Evolutionary conservation across 2,329 filamentous ascomycete species (phyloP), one percentile per base, ranked within the genome.

Genomic region (Monosporascus sp.): DNA sequence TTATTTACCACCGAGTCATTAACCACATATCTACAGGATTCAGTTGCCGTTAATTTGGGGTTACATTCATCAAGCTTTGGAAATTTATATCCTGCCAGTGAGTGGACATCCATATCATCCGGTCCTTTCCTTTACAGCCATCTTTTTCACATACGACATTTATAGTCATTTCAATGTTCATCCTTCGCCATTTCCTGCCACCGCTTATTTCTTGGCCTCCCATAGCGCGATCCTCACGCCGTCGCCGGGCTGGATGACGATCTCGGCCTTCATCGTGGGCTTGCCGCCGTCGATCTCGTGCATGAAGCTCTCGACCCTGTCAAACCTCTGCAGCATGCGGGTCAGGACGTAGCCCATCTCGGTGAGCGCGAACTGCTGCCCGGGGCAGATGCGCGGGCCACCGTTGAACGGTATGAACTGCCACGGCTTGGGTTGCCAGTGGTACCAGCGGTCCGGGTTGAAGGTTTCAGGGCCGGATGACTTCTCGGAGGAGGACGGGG

Each of bases 291-390:
- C 81, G 38, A 83, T 62, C n/a, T 70, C 67, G 7, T 67, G 58
- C 81, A 84, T 85, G 60, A 77, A 72, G 62, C 73, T 81, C 62
- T 83, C 80, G 7, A 90, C 74, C 11, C 76, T 71, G 51, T 85
- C 82, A 65, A 87, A 94, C 24, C 79, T 77, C 74, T 93, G 89
- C 65, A 92, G 81, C 59, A 93, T 64, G 45, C 89, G 76, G 27
- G 86, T 84, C 55, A 90, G 77, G 9, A 87, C 84, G 66, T 92
- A 92, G 31, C 75, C 74, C 74, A 88, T 88, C 74, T 92, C 87
- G 0, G 87, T 90, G 47, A 92, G 71, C 15, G 89, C 89, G 67
- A 91, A 93, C 69, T 93, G 87, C 76, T 93, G 87, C 2, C 88
- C 87, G 54, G 91, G 82, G 69, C 88, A 89, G 64, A 89, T 87